Evolutionary conservation across 345 rosid genomes (phyloP).

Genomic region (Passiflora organensis): DNA sequence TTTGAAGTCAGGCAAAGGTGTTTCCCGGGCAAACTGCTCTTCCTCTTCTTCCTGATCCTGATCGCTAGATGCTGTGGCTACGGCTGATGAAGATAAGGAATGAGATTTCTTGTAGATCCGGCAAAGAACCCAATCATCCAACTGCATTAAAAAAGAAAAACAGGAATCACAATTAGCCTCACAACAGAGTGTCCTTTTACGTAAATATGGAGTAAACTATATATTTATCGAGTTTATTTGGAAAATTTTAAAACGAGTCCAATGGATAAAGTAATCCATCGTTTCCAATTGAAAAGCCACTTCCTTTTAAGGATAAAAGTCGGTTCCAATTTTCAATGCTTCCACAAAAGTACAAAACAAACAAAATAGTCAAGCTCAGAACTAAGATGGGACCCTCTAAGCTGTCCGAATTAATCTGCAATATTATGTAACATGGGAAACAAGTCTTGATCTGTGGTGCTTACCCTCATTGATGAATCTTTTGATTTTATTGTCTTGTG

Average conservation of each 20-base stretch:
- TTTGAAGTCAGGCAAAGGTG: constrained; percentile 27
- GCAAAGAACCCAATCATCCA: constrained; percentile 98
- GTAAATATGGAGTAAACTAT: no score
- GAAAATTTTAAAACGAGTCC: no score
- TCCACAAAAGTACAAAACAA: constrained; percentile 3
- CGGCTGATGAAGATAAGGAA: constrained; percentile 38
- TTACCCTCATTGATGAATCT: constrained; percentile 90
- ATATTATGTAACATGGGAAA: no score
- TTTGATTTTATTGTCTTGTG: constrained; percentile 39
- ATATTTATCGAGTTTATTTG: no score
- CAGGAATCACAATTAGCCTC: neutral
- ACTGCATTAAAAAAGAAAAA: constrained; percentile 44
- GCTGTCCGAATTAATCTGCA: neutral
- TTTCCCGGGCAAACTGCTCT: constrained; percentile 33
- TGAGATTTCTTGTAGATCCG: constrained; percentile 86
- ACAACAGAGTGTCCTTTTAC: no score
- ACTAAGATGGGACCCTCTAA: neutral
- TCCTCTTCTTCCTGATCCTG: constrained; percentile 61
- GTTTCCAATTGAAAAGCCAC: no score
- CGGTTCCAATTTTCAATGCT: neutral
- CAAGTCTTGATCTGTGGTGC: constrained; percentile 15
- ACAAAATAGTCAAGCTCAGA: neutral
- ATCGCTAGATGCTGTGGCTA: constrained; percentile 32
- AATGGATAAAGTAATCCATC: no score
- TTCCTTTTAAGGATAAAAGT: no score